A percentile compares a stretch with the other conserved stretches of the same genome.
These are phyloP conservation scores for Globisporangium canariense DNA, from an alignment of 352 stramenopile genomes.

Conservation along the genomic window DNA sequence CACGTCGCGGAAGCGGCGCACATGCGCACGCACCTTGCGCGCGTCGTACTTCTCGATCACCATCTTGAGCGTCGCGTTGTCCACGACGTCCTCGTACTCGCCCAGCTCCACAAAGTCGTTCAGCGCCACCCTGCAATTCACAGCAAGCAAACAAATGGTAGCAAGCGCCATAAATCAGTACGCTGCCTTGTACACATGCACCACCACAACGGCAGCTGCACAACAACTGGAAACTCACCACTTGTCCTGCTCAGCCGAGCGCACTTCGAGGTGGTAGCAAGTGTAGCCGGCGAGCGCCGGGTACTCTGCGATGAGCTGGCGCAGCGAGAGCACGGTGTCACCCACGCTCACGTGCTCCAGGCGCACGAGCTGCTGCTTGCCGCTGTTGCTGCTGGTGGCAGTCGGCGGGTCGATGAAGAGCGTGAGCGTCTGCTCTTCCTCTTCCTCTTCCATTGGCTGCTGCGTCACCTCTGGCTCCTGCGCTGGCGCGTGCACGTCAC, in stretches of 20 bases:
- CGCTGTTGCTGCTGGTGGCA: slow-evolving; percentile 1
- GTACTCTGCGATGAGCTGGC: slow-evolving; percentile 83
- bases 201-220: background rate
- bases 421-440: slow-evolving; percentile 51
- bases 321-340: slow-evolving; percentile 80
- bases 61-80: slow-evolving; percentile 70
- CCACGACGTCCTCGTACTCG: slow-evolving; percentile 71
- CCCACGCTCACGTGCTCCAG: slow-evolving; percentile 68
- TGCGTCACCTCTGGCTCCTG: slow-evolving; percentile 18
- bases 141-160: background rate
- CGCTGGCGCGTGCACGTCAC: slow-evolving; percentile 20
- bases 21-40: slow-evolving; percentile 76
- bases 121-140: slow-evolving; percentile 38
- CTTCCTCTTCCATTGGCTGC: slow-evolving; percentile 1
- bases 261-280: slow-evolving; percentile 80
- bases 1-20: slow-evolving; percentile 82
- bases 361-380: slow-evolving; percentile 30
- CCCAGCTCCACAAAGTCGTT: slow-evolving; percentile 87
- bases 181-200: background rate
- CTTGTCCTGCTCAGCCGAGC: slow-evolving; percentile 17
- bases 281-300: slow-evolving; percentile 80
- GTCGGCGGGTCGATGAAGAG: slow-evolving; percentile 53
- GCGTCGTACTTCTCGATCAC: slow-evolving; percentile 87
- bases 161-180: background rate
- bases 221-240: slow-evolving; percentile 23